phyloP scores from a whole-genome alignment of 768 basidiomycete species.

The Termitomyces sp. region DNA sequence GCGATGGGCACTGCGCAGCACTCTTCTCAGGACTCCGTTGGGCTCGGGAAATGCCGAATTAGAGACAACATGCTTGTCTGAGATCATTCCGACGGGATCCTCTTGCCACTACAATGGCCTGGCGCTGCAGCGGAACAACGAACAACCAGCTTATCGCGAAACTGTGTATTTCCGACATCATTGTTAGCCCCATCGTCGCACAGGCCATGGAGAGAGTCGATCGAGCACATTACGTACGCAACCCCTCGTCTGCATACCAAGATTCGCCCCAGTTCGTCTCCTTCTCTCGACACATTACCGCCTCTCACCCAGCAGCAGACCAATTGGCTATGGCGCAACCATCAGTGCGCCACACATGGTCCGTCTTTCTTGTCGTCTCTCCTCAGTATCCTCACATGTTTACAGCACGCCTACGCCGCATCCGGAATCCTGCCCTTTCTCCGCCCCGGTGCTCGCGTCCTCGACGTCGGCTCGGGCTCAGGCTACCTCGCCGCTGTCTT shows the following conservation, averaged over 20 bases:
- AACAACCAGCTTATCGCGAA: slow-evolving; percentile 74
- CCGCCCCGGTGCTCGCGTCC: slow-evolving; percentile 61
- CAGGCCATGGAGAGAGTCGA: slow-evolving; percentile 69
- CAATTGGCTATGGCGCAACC: slow-evolving; percentile 81
- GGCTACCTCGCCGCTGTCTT: slow-evolving; percentile 85
- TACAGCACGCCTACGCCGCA: slow-evolving; percentile 77
- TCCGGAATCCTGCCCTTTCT: slow-evolving; percentile 75
- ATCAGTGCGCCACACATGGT: slow-evolving; percentile 98
- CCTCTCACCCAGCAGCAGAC: slow-evolving; percentile 26
- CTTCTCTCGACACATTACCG: neutral
- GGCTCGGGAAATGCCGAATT: neutral
- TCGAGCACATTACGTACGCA: slow-evolving; percentile 59
- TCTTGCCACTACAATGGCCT: slow-evolving; percentile 56
- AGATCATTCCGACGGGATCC: neutral
- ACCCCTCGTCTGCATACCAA: slow-evolving; percentile 51
- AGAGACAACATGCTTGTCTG: no score
- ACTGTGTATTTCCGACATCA: slow-evolving; percentile 47
- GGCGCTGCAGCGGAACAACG: slow-evolving; percentile 65
- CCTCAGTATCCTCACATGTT: neutral
- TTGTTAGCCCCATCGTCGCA: slow-evolving; percentile 48
- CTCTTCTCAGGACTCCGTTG: no score
- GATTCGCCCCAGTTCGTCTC: slow-evolving; percentile 68
- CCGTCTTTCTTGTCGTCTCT: slow-evolving; percentile 1
- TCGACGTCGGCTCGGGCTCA: slow-evolving; percentile 88
- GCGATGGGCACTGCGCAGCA: neutral